Percentiles rank a stretch among this genome's conserved stretches.
These are phyloP conservation scores for Acanthamoeba healyi DNA, from an alignment of 208 protist species.

Conservation along the genomic window DNA sequence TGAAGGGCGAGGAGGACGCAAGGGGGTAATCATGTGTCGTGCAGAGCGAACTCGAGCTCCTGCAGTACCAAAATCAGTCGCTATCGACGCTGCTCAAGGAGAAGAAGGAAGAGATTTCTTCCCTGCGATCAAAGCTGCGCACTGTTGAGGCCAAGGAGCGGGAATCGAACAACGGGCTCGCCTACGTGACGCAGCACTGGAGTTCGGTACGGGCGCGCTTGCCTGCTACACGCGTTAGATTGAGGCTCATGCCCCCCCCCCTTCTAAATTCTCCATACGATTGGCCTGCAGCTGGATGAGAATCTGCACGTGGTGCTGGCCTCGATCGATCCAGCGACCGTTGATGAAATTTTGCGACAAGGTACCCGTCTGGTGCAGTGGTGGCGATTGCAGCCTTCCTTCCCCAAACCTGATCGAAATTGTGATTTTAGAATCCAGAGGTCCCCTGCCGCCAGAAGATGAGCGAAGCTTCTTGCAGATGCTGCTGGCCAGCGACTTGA, in stretches of 20 bases:
- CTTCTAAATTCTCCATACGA: too few species aligned
- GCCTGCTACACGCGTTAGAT: too few species aligned
- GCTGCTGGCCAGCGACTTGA: too few species aligned
- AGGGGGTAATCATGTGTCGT: neutral
- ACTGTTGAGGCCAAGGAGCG: neutral
- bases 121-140: neutral
- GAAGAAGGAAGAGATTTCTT: conserved; percentile 18
- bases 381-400: too few species aligned
- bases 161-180: neutral
- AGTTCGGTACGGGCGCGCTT: neutral
- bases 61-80: conserved; percentile 57
- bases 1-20: neutral
- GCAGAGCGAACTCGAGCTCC: conserved; percentile 40
- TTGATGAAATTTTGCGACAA: conserved; percentile 30
- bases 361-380: neutral
- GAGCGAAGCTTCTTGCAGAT: neutral
- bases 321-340: neutral
- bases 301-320: neutral
- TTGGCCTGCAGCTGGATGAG: conserved; percentile 33
- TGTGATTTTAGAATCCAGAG: neutral
- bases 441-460: neutral
- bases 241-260: too few species aligned
- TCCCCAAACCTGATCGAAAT: too few species aligned
- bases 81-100: conserved; percentile 46
- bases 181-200: neutral